Evolutionary conservation across 2,329 filamentous ascomycete species (phyloP).

Genomic region (Colletotrichum limetticola): DNA sequence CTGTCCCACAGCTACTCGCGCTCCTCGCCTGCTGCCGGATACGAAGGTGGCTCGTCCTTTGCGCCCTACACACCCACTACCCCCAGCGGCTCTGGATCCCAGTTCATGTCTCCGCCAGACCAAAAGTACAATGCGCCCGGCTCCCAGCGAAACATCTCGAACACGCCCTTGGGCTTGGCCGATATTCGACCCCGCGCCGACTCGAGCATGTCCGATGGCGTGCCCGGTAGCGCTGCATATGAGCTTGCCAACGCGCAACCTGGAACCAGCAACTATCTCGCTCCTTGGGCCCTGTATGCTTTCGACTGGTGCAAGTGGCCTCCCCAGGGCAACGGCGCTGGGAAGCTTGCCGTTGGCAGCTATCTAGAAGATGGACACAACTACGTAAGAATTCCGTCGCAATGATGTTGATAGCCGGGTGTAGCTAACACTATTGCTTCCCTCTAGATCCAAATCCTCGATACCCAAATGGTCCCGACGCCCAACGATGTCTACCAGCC

Average conservation of each 20-base stretch:
- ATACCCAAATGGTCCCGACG: conserved; percentile 81
- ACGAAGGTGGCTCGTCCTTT: conserved; percentile 63
- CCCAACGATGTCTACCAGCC: conserved; percentile 75
- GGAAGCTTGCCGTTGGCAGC: conserved; percentile 94
- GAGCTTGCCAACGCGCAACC: conserved; percentile 73
- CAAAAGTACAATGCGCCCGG: conserved; percentile 67
- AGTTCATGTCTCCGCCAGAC: conserved; percentile 36
- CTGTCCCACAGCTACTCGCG: conserved; percentile 82
- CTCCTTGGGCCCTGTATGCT: conserved; percentile 95
- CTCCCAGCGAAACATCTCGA: conserved; percentile 74
- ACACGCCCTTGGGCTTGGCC: conserved; percentile 89
- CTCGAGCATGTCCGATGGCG: conserved; percentile 79
- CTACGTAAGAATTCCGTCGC: conserved; percentile 71
- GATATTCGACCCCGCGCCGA: conserved; percentile 92
- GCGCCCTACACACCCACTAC: conserved; percentile 71
- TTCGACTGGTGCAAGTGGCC: conserved; percentile 99
- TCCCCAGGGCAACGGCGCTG: conserved; percentile 80
- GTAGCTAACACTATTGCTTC: conserved; percentile 34
- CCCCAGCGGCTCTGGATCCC: conserved; percentile 58
- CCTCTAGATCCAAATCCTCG: conserved; percentile 91
- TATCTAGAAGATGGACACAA: conserved; percentile 99
- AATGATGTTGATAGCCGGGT: not conserved
- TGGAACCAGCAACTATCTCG: conserved; percentile 90
- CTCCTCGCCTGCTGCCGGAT: conserved; percentile 78
- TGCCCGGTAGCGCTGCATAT: conserved; percentile 70